Evolutionary conservation across 805 yeast species (phyloP), one percentile per base, ranked within the genome.

Genomic region (Tetrapisispora pingtungensis): DNA sequence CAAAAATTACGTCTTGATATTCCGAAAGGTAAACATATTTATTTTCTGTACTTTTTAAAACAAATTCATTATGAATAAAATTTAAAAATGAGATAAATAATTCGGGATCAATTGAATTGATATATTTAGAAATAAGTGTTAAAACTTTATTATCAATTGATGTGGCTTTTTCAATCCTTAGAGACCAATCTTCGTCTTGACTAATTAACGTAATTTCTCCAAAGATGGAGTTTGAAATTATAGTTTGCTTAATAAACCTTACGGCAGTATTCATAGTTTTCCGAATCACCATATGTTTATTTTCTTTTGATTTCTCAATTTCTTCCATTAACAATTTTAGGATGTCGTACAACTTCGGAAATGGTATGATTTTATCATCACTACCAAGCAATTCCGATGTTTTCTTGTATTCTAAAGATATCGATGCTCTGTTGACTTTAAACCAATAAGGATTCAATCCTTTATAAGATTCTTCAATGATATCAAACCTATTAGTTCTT

Each of bases 391-490:
- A 54, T 22, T 73, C 75, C 3, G 60, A 35, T 0, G 78, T 71
- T 0, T 76, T 51, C 35, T 68, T 70, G 51, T 64, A 68, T n/a
- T 67, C 73, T 1, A 49, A 48, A 0, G 72, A 66, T 37, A 69
- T 70, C 3, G 77, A 63, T 0, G 81, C 68, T 42, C 66, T 72
- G 30, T 69, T 62, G 3, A 81, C 64, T 38, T 73, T 73, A 57
- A 79, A 84, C 86, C 89, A 82, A 59, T 83, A 76, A 0, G 96
- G 96, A 59, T 87, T 80, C 26, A 90, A 65, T 0, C 97, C 97
- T 49, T 77, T 78, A 5, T 59, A 61, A 0, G 96, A 82, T 58
- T 87, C 96, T 54, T 87, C 95, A 2, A 81, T 67, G 0, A 85
- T 78, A 52, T 86, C 95, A 2, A 84, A 70, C 45, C 81, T 71